Base-by-base conservation (phyloP, 495 filamentous ascomycete genomes). In the Tuber umbilicatum region DNA sequence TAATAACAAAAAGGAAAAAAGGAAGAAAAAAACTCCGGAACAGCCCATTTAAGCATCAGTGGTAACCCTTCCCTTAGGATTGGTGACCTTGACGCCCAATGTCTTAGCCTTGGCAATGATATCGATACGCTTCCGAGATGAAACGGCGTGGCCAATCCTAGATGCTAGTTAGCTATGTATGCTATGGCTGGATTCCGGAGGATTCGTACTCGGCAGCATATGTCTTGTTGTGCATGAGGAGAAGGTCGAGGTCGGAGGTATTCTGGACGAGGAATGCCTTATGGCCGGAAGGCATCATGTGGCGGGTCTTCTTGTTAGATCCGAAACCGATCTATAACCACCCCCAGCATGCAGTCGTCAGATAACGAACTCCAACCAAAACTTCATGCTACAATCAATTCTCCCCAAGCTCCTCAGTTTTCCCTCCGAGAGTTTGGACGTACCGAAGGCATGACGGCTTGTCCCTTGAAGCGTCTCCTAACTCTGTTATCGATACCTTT, bases 261-360 rank as follows among this genome's bases (percentile, higher is more conserved):
- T 97, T 98, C 89, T 93, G 91, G 86, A 99, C 95, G 84, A 98
- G 90, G 90, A 99, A 99, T 75, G 95, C 94, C 89, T 98, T 98
- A 90, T 97, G 95, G 87, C 95, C 95, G 83, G 93, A 97, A 84
- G 95, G 96, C 90, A 94, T 97, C 89, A 97, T 90, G 88, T 98
- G 94, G 78, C 91, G 89, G 83, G 95, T 99, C 90, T 97, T 98
- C 89, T 91, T 95, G 91, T 99, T 97, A 86, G 89, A 92, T 80
- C 95, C 94, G 85, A 94, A 98, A 80, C 95, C 95, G 85, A 99
- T 99, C 94, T 97, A 83, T 73, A 78, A 74, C 74, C 72, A 39
- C 45, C 67, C 41, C 70, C 21, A n/a, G 45, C 21, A 27, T 27
- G 10, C 42, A 68, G 39, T 68, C 19, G 37, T 81, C 72, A 80